Conservation (phyloP, 2,329 filamentous ascomycete genomes). For the Pseudocercospora fuligena region DNA sequence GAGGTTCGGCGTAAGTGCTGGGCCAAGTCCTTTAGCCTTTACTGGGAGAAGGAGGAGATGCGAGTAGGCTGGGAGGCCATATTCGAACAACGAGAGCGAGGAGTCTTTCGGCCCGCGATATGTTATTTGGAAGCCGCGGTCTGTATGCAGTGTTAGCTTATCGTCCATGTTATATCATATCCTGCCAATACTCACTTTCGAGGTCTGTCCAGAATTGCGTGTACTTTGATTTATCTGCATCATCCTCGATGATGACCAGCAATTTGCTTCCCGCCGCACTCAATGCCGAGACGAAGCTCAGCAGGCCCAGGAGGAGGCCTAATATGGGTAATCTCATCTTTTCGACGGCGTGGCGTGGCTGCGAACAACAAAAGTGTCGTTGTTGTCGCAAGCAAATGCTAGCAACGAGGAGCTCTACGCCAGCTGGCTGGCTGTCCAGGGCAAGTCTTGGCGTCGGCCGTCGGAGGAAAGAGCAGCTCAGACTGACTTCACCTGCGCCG, state of each 20-base stretch:
- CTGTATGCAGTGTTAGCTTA: constrained; percentile 52
- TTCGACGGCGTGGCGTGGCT: constrained; percentile 45
- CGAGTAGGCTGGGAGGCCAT: constrained; percentile 88
- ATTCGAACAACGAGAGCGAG: constrained; percentile 75
- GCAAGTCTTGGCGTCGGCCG: constrained; percentile 4
- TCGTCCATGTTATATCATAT: background rate
- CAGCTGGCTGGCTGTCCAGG: constrained; percentile 14
- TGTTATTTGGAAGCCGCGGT: constrained; percentile 77
- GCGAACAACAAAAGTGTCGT: constrained; percentile 13
- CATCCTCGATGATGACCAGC: constrained; percentile 84
- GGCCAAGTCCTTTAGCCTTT: constrained; percentile 91
- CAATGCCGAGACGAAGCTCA: constrained; percentile 71
- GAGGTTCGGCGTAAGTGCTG: constrained; percentile 80
- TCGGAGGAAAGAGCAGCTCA: background rate
- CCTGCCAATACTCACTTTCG: constrained; percentile 57
- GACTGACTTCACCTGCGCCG: constrained; percentile 22
- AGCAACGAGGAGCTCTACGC: constrained; percentile 7
- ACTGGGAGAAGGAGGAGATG: constrained; percentile 87
- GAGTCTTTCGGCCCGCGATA: constrained; percentile 86
- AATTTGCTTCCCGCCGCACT: constrained; percentile 80
- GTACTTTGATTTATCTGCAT: constrained; percentile 79
- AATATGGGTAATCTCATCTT: constrained; percentile 41
- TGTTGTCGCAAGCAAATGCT: constrained; percentile 5
- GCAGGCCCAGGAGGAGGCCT: constrained; percentile 65
- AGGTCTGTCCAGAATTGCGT: constrained; percentile 79